A percentile compares a stretch with the other conserved stretches of the same genome.
These are phyloP conservation scores for Fusarium stilboides DNA, from an alignment of 2,329 filamentous ascomycete species.

Conservation along the genomic window DNA sequence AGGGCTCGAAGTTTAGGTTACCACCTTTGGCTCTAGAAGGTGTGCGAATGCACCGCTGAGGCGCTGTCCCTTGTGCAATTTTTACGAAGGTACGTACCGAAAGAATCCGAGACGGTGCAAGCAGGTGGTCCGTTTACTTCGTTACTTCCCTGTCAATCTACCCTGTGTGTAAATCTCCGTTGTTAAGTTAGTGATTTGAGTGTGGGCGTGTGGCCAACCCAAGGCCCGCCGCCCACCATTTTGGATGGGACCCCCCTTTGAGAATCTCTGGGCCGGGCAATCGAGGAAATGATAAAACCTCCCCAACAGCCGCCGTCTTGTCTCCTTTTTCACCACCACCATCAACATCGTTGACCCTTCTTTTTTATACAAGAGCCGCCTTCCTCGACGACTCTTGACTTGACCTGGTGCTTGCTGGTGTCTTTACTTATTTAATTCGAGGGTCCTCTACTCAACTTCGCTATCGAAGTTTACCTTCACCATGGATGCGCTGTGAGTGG, in stretches of 20 bases:
- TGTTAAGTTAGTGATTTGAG: slow-evolving; percentile 20
- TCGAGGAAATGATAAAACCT: slow-evolving; percentile 53
- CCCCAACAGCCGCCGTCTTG: slow-evolving; percentile 48
- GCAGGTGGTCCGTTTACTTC: slow-evolving; percentile 22
- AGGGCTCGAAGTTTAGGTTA: slow-evolving; percentile 43
- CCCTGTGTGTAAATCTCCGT: slow-evolving; percentile 28
- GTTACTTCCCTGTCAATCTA: slow-evolving; percentile 4
- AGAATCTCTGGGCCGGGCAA: slow-evolving; percentile 42
- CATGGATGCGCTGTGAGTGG: slow-evolving; percentile 49
- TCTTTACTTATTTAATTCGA: slow-evolving; percentile 20
- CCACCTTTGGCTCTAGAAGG: slow-evolving; percentile 14
- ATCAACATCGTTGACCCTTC: slow-evolving; percentile 43
- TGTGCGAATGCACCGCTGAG: slow-evolving; percentile 26
- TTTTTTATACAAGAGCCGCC: slow-evolving; percentile 34
- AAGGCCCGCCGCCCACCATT: slow-evolving; percentile 38
- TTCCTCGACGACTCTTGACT: slow-evolving; percentile 43
- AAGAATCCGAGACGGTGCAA: slow-evolving; percentile 1
- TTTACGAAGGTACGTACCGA: slow-evolving; percentile 28
- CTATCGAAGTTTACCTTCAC: slow-evolving; percentile 22
- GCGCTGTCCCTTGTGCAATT: slow-evolving; percentile 25
- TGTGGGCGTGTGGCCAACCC: slow-evolving; percentile 27
- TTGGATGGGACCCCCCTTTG: slow-evolving; percentile 34
- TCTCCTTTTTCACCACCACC: slow-evolving; percentile 46
- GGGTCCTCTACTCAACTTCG: slow-evolving; percentile 24
- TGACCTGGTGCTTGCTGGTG: slow-evolving; percentile 42